phyloP scores from a whole-genome alignment of 495 filamentous ascomycete genomes.

The Penicillium cosmopolitanum region DNA sequence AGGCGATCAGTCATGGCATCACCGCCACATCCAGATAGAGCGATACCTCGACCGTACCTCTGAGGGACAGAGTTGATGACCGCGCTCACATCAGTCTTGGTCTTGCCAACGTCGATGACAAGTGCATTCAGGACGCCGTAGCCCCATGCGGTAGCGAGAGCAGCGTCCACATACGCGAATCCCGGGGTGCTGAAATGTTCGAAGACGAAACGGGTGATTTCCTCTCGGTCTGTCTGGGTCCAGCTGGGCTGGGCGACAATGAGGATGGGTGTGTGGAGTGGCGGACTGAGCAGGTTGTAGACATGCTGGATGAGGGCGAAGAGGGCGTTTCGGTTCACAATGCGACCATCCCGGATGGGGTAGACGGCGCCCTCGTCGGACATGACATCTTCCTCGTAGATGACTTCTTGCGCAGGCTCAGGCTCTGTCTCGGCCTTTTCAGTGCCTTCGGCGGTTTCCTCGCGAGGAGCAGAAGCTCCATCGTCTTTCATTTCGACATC shows the following conservation, averaged over 20 bases:
- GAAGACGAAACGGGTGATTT: slow-evolving; percentile 88
- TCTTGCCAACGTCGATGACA: slow-evolving; percentile 85
- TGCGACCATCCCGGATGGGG: slow-evolving; percentile 81
- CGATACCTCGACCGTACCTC: slow-evolving; percentile 60
- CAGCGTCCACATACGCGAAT: slow-evolving; percentile 83
- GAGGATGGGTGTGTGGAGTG: slow-evolving; percentile 91
- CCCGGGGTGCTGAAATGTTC: slow-evolving; percentile 95
- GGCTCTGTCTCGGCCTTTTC: slow-evolving; percentile 25
- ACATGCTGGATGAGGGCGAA: slow-evolving; percentile 88
- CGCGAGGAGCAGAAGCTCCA: slow-evolving; percentile 18
- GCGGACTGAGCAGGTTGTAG: slow-evolving; percentile 81
- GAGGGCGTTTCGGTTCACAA: slow-evolving; percentile 88
- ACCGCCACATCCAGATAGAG: slow-evolving; percentile 75
- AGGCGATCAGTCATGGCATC: slow-evolving; percentile 86
- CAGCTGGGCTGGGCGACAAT: slow-evolving; percentile 85
- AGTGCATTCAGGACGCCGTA: slow-evolving; percentile 76
- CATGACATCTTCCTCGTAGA: slow-evolving; percentile 83
- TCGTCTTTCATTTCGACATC: slow-evolving; percentile 54
- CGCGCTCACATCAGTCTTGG: slow-evolving; percentile 89
- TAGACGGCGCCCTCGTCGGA: slow-evolving; percentile 89
- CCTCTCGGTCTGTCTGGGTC: slow-evolving; percentile 80
- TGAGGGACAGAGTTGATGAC: slow-evolving; percentile 76
- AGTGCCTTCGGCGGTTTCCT: slow-evolving; percentile 18
- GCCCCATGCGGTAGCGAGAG: slow-evolving; percentile 80
- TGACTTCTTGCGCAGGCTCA: slow-evolving; percentile 50